Percentiles rank a stretch among this genome's conserved stretches.
Evolutionary conservation across 305 asterid genomes (phyloP).

Genomic region (Fraxinus velutina): DNA sequence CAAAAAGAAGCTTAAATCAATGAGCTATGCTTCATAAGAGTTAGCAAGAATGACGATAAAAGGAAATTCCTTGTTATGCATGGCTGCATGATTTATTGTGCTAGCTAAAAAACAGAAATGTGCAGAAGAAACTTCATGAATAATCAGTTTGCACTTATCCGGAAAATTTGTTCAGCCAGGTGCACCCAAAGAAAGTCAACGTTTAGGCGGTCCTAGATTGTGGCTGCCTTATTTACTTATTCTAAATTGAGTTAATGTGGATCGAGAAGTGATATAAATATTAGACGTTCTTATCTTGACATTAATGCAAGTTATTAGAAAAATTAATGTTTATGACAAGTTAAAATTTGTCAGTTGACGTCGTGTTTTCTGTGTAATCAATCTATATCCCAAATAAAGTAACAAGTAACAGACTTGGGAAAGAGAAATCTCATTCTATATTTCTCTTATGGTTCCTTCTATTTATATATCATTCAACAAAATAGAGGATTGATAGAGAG

Average conservation of each 20-base stretch:
- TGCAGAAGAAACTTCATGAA: neutral
- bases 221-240: neutral
- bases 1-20: neutral
- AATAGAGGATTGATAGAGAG: neutral
- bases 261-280: neutral
- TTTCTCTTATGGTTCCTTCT: neutral
- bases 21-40: neutral
- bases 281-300: neutral
- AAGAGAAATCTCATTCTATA: neutral
- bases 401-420: neutral
- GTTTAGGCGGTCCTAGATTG: neutral
- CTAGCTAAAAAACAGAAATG: neutral
- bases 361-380: neutral
- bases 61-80: neutral
- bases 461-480: neutral
- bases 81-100: neutral
- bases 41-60: neutral
- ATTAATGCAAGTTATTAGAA: neutral
- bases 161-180: neutral
- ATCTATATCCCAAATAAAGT: neutral
- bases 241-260: neutral
- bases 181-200: neutral
- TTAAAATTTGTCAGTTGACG: neutral
- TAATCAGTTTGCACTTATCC: neutral
- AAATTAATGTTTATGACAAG: neutral